These are phyloP conservation scores for Phlyctochytrium bullatum DNA, from an alignment of 192 early-diverging fungal species.

Conservation along the genomic window DNA sequence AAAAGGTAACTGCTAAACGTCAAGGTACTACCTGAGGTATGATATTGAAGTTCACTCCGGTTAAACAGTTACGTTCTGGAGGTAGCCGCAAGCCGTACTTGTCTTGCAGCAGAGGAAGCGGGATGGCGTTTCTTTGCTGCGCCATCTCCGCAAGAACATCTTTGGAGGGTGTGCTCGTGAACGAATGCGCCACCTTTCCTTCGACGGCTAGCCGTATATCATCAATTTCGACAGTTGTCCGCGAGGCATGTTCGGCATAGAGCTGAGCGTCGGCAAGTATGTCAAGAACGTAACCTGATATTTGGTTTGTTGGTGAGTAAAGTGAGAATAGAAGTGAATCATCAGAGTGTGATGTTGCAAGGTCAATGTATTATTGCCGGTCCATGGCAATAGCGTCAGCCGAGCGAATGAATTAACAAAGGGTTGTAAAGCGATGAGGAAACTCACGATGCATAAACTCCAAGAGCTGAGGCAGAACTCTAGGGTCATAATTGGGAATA, in stretches of 20 bases:
- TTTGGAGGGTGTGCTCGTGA: conserved; percentile 83
- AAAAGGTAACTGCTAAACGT: too few relatives aligned
- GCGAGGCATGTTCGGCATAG: conserved; percentile 89
- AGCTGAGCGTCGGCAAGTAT: conserved; percentile 88
- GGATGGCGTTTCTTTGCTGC: conserved; percentile 42
- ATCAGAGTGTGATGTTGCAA: conserved; percentile 7
- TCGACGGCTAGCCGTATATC: conserved; percentile 92
- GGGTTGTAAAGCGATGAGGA: neutral
- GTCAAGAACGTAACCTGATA: conserved; percentile 86
- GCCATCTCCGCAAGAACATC: conserved; percentile 63
- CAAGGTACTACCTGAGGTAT: conserved; percentile 25
- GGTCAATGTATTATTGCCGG: neutral
- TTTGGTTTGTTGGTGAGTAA: too few relatives aligned
- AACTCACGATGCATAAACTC: conserved; percentile 87
- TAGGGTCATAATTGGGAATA: conserved; percentile 85
- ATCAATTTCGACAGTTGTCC: conserved; percentile 70
- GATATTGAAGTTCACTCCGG: conserved; percentile 48
- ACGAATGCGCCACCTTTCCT: conserved; percentile 85
- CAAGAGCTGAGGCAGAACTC: conserved; percentile 85
- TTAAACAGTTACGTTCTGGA: conserved; percentile 53
- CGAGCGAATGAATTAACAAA: neutral
- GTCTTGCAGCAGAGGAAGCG: conserved; percentile 50
- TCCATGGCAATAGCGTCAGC: conserved; percentile 6
- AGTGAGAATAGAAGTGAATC: neutral
- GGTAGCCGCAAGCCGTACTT: conserved; percentile 55